A percentile compares a stretch with the other conserved stretches of the same genome.
These are phyloP conservation scores for Saprolegnia diclina DNA, from an alignment of 352 stramenopile species.

Conservation along the genomic window DNA sequence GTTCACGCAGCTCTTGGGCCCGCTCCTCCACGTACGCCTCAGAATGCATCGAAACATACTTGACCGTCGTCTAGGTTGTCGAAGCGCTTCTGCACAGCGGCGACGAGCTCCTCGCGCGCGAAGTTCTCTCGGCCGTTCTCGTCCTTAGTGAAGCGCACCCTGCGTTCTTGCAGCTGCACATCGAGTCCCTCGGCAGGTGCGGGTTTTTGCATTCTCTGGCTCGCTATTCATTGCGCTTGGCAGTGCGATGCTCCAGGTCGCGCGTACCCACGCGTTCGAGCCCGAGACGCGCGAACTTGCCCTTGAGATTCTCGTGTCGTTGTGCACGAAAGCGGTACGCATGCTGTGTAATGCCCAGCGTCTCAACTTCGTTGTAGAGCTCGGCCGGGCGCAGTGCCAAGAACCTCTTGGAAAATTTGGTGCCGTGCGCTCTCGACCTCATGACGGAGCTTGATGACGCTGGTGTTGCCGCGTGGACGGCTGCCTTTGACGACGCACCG, in stretches of 20 bases:
- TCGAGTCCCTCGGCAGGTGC: slow-evolving; percentile 11
- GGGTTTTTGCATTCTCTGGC: neutral
- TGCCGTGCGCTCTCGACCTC: slow-evolving; percentile 70
- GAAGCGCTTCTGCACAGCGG: slow-evolving; percentile 47
- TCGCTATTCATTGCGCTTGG: slow-evolving; percentile 30
- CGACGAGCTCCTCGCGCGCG: slow-evolving; percentile 63
- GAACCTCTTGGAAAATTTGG: slow-evolving; percentile 51
- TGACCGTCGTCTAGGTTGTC: slow-evolving; percentile 44
- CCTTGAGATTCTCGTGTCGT: slow-evolving; percentile 73
- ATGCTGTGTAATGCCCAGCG: neutral
- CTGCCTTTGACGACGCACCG: slow-evolving; percentile 70
- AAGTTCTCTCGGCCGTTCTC: slow-evolving; percentile 65
- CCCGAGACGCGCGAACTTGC: slow-evolving; percentile 69
- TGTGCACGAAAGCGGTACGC: slow-evolving; percentile 63
- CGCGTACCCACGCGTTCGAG: slow-evolving; percentile 54
- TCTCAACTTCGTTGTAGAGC: slow-evolving; percentile 14
- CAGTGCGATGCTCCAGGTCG: slow-evolving; percentile 76
- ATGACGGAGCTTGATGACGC: slow-evolving; percentile 80
- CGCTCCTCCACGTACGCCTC: slow-evolving; percentile 54
- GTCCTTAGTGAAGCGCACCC: slow-evolving; percentile 72
- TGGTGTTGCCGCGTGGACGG: slow-evolving; percentile 42
- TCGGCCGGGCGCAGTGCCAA: slow-evolving; percentile 70
- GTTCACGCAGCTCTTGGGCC: slow-evolving; percentile 61
- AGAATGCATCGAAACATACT: slow-evolving; percentile 8
- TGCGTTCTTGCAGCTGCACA: slow-evolving; percentile 59